Evolutionary conservation across 257 asterid species (phyloP).

Genomic region (Solanum tarijense): DNA sequence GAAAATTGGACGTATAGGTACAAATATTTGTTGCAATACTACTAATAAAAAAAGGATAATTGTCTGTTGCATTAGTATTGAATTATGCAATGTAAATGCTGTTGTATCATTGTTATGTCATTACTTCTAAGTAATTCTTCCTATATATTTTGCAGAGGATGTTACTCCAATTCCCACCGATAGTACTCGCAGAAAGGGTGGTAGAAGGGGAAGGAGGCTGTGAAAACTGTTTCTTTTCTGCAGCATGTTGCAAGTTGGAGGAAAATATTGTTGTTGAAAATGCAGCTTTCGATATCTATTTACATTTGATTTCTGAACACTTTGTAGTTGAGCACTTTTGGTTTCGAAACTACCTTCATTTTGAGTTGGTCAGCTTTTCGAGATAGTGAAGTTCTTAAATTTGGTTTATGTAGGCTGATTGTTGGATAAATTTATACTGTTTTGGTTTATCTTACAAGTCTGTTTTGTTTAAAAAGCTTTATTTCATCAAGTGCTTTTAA

Average conservation of each 20-base stretch:
- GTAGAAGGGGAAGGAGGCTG: conserved; percentile 88
- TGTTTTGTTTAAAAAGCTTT: neutral
- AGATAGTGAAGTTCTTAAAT: neutral
- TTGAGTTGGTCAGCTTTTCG: neutral
- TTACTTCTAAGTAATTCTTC: neutral
- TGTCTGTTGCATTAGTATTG: neutral
- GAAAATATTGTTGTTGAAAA: neutral
- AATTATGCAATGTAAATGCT: neutral
- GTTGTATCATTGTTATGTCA: neutral
- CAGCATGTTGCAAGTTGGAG: neutral
- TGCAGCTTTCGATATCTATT: neutral
- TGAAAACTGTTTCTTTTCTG: conserved; percentile 1
- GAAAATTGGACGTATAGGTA: conserved; percentile 96
- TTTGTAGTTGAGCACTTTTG: neutral
- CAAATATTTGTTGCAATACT: neutral
- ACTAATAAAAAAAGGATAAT: neutral
- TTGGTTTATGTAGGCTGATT: neutral
- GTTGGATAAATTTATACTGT: neutral
- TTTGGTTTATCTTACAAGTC: neutral
- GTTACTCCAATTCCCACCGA: conserved; percentile 91
- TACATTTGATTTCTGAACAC: neutral
- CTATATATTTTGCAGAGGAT: conserved; percentile 45
- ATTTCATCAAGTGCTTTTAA: neutral
- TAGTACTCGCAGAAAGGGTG: conserved; percentile 90
- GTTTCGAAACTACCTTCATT: neutral